Evolutionary conservation across 306 rosid genomes (phyloP), one percentile per base, ranked within the genome.

Genomic region (Dryas drummondii): DNA sequence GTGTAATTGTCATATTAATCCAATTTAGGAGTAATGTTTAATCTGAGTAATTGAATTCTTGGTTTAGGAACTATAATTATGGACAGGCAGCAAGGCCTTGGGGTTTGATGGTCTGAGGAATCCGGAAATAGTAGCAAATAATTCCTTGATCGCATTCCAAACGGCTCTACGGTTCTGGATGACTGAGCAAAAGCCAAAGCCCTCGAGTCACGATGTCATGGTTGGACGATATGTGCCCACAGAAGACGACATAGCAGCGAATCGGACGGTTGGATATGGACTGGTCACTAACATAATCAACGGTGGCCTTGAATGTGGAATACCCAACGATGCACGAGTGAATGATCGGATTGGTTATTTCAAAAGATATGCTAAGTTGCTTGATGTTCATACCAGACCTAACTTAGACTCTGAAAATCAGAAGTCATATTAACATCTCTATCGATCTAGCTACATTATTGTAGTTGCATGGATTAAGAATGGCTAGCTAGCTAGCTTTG

Each of bases 141-240:
- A 80, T 79, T 86, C 98, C 0, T 3, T 70, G 26, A 76, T 90
- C 6, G 93, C 97, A 2, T 91, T 94, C 81, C 82, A 84, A 79
- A 90, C 91, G 5, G 97, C 91, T 40, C 78, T 91, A 10, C 91
- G 96, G 96, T 94, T 91, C 82, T 94, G 96, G 98, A 91, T 86
- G 94, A 90, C 93, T 1, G 83, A 78, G 79, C 82, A 72, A 74
- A 76, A 80, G 61, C 82, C 91, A 8, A 82, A 40, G 82, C 97
- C 93, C 5, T 91, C 98, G 14, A 87, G 93, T 19, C 98, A 94
- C 86, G 53, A 86, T 37, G 96, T 90, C 61, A 94, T 94, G 93
- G 87, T 90, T 4, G n/a, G n/a, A n/a, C n/a, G n/a, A n/a, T n/a
- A n/a, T n/a, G n/a, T n/a, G n/a, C n/a, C n/a, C n/a, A n/a, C n/a